Percentiles rank a stretch among this genome's conserved stretches.
phyloP scores from a whole-genome alignment of 192 early-diverging fungal species.

The Lunasporangiospora selenospora region DNA sequence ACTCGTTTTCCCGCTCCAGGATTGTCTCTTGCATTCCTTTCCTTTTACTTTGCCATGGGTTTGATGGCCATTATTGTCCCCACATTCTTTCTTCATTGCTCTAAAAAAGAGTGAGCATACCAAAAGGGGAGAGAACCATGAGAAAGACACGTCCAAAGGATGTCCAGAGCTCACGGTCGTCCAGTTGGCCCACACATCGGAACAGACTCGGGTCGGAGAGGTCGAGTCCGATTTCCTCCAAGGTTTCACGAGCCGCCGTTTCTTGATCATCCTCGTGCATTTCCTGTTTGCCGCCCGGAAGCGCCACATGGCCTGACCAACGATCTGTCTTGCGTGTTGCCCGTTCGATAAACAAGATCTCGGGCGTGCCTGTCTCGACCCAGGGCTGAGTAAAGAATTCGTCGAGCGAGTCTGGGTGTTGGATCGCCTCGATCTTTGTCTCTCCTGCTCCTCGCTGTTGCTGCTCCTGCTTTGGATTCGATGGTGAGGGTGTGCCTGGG shows the following conservation, averaged over 20 bases:
- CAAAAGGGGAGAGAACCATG: conserved; percentile 54
- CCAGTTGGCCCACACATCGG: conserved; percentile 43
- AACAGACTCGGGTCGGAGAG: conserved; percentile 45
- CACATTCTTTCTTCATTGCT: too few species aligned
- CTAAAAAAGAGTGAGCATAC: conserved; percentile 33
- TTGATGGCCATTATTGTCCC: too few species aligned
- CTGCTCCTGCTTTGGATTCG: not conserved
- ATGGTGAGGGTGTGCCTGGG: conserved; percentile 1
- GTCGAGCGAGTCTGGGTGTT: conserved; percentile 43
- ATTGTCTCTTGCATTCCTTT: too few species aligned
- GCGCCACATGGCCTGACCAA: conserved; percentile 55
- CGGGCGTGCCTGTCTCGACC: conserved; percentile 46
- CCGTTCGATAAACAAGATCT: conserved; percentile 52
- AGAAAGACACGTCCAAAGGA: conserved; percentile 52
- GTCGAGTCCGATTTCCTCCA: conserved; percentile 52
- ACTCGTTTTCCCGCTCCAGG: too few species aligned
- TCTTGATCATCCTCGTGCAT: conserved; percentile 51
- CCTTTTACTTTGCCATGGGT: too few species aligned
- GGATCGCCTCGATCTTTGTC: conserved; percentile 35
- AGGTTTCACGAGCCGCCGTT: conserved; percentile 48
- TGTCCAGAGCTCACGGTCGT: conserved; percentile 55
- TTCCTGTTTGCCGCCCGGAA: conserved; percentile 52
- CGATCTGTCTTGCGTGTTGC: conserved; percentile 54
- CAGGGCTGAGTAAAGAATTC: conserved; percentile 51
- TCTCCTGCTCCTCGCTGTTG: too few species aligned